These are phyloP conservation scores for Cladosporium colombiae DNA, from an alignment of 2,329 filamentous ascomycete species.

Conservation along the genomic window DNA sequence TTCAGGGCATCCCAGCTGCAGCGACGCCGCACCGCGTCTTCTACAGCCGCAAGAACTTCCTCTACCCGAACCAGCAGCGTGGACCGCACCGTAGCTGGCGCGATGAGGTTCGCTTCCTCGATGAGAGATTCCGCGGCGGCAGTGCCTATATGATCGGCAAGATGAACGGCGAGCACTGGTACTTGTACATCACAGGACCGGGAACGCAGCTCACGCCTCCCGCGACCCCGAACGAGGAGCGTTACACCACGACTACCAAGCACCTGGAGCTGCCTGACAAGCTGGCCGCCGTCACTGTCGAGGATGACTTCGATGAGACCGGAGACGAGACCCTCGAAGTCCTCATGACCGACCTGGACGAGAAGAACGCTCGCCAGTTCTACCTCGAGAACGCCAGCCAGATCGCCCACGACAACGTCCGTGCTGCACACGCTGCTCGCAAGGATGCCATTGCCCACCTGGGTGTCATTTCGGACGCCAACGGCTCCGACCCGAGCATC, in stretches of 20 bases:
- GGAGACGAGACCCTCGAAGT: constrained; percentile 74
- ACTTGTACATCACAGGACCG: constrained; percentile 92
- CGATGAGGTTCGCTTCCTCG: constrained; percentile 88
- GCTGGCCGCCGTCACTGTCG: constrained; percentile 37
- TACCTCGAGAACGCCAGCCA: constrained; percentile 81
- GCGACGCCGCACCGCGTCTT: constrained; percentile 94
- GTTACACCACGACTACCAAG: constrained; percentile 59
- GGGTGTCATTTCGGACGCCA: constrained; percentile 59
- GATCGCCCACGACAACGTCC: constrained; percentile 79
- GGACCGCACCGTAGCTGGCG: constrained; percentile 97
- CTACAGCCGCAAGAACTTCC: constrained; percentile 98
- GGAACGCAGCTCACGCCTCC: constrained; percentile 79
- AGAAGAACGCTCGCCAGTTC: constrained; percentile 67
- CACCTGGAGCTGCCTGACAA: constrained; percentile 60
- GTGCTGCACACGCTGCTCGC: constrained; percentile 65
- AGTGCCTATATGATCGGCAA: constrained; percentile 99
- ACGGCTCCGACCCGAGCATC: constrained; percentile 40
- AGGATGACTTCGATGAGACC: constrained; percentile 66
- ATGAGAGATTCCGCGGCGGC: constrained; percentile 86
- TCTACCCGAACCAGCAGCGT: constrained; percentile 91
- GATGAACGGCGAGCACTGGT: constrained; percentile 99
- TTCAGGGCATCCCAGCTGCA: constrained; percentile 68
- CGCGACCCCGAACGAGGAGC: constrained; percentile 64
- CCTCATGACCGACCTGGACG: constrained; percentile 68
- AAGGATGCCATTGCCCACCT: constrained; percentile 61